Evolutionary conservation across 257 asterid species (phyloP).

Genomic region (Nicotiana otophora): DNA sequence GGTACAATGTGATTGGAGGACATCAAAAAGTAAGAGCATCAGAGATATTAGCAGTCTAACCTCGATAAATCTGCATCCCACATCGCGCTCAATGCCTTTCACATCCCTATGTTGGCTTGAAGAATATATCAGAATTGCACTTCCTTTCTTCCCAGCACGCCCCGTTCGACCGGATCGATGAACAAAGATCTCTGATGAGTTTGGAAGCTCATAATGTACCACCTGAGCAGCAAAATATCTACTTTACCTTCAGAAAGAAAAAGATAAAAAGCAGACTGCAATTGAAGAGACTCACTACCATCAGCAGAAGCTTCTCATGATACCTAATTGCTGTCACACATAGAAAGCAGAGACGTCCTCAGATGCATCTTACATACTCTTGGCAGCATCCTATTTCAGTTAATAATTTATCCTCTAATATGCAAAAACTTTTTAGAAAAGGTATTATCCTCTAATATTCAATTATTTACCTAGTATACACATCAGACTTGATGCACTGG

Average conservation of each 20-base stretch:
- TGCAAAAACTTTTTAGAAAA: neutral
- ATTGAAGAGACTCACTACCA: neutral
- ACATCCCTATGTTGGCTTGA: slow-evolving; percentile 18
- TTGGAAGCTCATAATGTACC: slow-evolving; percentile 37
- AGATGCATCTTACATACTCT: neutral
- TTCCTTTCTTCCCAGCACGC: slow-evolving; percentile 28
- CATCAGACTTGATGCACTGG: neutral
- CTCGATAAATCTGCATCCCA: slow-evolving; percentile 24
- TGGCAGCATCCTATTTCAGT: neutral
- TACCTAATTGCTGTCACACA: neutral
- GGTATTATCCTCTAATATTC: neutral
- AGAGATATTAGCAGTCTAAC: slow-evolving; percentile 1
- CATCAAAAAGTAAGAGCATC: neutral
- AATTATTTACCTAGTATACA: neutral
- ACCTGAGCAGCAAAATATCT: slow-evolving; percentile 38
- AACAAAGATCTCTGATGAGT: slow-evolving; percentile 23
- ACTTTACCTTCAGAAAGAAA: neutral
- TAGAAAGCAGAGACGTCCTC: neutral
- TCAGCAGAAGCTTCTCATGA: neutral
- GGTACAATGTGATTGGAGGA: neutral
- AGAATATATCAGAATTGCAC: slow-evolving; percentile 20
- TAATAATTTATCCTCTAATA: neutral
- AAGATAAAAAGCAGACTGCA: neutral
- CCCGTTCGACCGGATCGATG: slow-evolving; percentile 29
- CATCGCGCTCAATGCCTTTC: slow-evolving; percentile 23